Percentiles rank a stretch among this genome's conserved stretches.
Evolutionary conservation across 371 early-diverging fungal genomes (phyloP).

Genomic region (Blastocladiella emersonii): DNA sequence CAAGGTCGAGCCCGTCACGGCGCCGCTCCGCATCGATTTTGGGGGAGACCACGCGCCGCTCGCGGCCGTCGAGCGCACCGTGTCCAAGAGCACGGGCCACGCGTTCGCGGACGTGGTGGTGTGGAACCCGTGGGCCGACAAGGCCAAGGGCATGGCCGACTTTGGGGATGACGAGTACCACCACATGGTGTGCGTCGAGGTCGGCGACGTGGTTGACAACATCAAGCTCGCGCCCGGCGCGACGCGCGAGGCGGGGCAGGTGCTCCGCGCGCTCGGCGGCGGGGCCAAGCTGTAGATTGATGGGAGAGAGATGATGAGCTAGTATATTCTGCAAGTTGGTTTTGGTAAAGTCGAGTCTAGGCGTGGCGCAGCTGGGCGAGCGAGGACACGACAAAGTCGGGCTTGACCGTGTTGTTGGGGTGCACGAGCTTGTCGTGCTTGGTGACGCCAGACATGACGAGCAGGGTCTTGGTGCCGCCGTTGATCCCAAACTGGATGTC

Average conservation of each 20-base stretch:
- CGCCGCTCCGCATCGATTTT: conserved; percentile 23
- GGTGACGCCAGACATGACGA: conserved; percentile 72
- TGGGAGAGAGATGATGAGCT: too few relatives aligned
- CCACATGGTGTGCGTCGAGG: conserved; percentile 79
- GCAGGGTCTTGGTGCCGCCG: conserved; percentile 73
- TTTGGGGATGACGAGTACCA: conserved; percentile 70
- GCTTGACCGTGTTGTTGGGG: neutral
- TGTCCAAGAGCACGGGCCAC: conserved; percentile 19
- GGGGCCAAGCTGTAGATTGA: too few relatives aligned
- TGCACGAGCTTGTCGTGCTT: neutral
- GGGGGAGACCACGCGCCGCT: neutral
- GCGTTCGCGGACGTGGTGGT: conserved; percentile 41
- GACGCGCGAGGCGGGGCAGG: conserved; percentile 61
- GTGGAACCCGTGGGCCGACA: conserved; percentile 94
- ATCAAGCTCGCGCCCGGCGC: conserved; percentile 47
- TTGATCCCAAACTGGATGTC: conserved; percentile 87
- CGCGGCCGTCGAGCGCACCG: neutral
- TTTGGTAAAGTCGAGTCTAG: too few relatives aligned
- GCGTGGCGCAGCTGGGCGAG: too few relatives aligned
- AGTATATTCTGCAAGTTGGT: too few relatives aligned
- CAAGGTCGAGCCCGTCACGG: conserved; percentile 35
- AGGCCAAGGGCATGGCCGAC: conserved; percentile 74
- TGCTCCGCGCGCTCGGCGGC: conserved; percentile 28
- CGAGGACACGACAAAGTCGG: neutral
- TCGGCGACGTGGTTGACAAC: conserved; percentile 63